Percentiles rank a stretch among this genome's conserved stretches.
phyloP scores from a whole-genome alignment of 441 rosid genomes.

The Daphne laureola region DNA sequence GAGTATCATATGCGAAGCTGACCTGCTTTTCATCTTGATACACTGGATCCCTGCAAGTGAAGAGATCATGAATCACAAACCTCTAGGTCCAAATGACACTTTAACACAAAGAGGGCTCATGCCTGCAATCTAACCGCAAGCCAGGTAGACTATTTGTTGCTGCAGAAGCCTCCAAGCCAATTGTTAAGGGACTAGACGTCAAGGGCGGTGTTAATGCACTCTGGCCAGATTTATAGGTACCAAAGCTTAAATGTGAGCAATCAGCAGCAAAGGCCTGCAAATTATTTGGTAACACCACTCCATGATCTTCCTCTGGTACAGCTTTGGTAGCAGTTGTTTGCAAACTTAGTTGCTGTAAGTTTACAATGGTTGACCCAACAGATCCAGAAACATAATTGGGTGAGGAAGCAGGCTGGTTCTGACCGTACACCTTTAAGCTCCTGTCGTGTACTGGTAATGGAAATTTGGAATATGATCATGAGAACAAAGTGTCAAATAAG shows the following conservation, averaged over 20 bases:
- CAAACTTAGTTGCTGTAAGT: conserved; percentile 27
- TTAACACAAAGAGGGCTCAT: conserved; percentile 7
- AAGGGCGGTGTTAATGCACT: conserved; percentile 11
- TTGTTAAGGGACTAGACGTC: conserved; percentile 15
- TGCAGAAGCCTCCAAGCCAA: conserved; percentile 17
- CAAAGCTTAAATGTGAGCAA: conserved; percentile 47
- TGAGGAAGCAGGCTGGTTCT: conserved; percentile 18
- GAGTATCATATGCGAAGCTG: conserved; percentile 17
- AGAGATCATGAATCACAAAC: conserved; percentile 9
- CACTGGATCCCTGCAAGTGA: conserved; percentile 26
- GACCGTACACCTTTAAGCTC: conserved; percentile 10
- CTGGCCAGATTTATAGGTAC: conserved; percentile 35
- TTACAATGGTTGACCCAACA: conserved; percentile 22
- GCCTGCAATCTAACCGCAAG: conserved; percentile 21
- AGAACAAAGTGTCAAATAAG: background rate
- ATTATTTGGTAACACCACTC: conserved; percentile 38
- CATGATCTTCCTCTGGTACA: conserved; percentile 16
- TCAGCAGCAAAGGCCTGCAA: conserved; percentile 37
- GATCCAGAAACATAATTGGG: conserved; percentile 12
- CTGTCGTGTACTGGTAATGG: conserved; percentile 17
- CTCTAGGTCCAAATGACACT: conserved; percentile 6
- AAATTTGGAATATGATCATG: conserved; percentile 5
- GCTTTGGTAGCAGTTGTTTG: conserved; percentile 19
- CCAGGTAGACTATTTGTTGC: conserved; percentile 18
- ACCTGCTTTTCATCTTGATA: conserved; percentile 15